These are phyloP conservation scores for Camelina hispida DNA, from an alignment of 345 rosid species.

Conservation along the genomic window DNA sequence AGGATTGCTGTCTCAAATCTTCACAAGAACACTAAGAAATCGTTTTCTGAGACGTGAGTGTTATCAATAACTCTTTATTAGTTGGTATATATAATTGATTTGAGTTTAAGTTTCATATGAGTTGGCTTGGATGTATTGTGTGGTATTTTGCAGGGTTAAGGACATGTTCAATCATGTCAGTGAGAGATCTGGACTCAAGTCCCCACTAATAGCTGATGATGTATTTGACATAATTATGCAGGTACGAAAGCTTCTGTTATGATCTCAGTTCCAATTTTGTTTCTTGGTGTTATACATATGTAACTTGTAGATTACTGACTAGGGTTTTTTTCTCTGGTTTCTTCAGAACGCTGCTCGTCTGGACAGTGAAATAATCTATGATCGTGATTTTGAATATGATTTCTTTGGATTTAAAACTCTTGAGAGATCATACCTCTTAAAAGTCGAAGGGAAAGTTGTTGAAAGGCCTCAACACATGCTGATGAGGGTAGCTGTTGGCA, in stretches of 20 bases:
- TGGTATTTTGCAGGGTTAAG: conserved; percentile 57
- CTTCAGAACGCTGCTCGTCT: conserved; percentile 72
- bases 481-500: conserved; percentile 95
- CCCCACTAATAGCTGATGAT: conserved; percentile 92
- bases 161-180: conserved; percentile 85
- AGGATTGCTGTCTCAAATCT: conserved; percentile 97
- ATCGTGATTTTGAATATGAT: conserved; percentile 90
- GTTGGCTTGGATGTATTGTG: conserved; percentile 11
- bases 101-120: not conserved
- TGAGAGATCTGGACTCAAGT: conserved; percentile 73
- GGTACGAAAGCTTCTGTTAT: conserved; percentile 43
- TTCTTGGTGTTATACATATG: not conserved
- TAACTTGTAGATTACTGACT: not conserved
- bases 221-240: conserved; percentile 84
- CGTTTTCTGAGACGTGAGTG: conserved; percentile 95
- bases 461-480: conserved; percentile 95
- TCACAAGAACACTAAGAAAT: conserved; percentile 93
- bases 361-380: conserved; percentile 93
- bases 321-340: conserved; percentile 5
- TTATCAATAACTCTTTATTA: not conserved
- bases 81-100: not conserved
- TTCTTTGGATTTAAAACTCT: conserved; percentile 93
- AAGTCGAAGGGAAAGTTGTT: conserved; percentile 84
- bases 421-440: conserved; percentile 86
- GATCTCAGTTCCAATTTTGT: not conserved